These are phyloP conservation scores for Oryza australiensis DNA, from an alignment of 176 grass and related monocot genomes.

Conservation along the genomic window DNA sequence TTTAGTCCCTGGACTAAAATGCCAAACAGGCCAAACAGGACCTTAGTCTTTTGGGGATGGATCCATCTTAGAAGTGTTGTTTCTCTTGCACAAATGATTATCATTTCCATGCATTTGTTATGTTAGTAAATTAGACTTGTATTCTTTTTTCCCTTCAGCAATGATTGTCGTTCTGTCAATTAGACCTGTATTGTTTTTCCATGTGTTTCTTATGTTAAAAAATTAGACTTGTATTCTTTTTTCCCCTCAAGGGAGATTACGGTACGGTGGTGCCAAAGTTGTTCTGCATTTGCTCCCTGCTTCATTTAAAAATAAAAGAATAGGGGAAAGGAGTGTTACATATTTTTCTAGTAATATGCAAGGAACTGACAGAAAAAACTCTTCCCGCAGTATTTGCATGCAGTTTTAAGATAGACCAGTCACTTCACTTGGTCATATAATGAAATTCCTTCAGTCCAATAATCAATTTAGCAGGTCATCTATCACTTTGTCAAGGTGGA, in stretches of 20 bases:
- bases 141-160: constrained; percentile 5
- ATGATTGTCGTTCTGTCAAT: background rate
- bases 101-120: background rate
- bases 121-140: background rate
- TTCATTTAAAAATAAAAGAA: background rate
- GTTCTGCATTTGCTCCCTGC: background rate
- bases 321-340: background rate
- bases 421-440: background rate
- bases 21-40: too few species aligned
- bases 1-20: too few species aligned
- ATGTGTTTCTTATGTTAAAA: background rate
- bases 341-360: too few species aligned
- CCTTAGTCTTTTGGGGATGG: background rate
- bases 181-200: background rate
- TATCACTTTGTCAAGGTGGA: background rate
- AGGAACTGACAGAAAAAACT: background rate
- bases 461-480: background rate
- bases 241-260: background rate
- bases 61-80: background rate
- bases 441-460: background rate
- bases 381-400: background rate
- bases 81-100: background rate
- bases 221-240: constrained; percentile 1
- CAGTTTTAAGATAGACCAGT: background rate
- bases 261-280: background rate